Conservation (phyloP, 306 rosid species). For the Cucumis hystrix region DNA sequence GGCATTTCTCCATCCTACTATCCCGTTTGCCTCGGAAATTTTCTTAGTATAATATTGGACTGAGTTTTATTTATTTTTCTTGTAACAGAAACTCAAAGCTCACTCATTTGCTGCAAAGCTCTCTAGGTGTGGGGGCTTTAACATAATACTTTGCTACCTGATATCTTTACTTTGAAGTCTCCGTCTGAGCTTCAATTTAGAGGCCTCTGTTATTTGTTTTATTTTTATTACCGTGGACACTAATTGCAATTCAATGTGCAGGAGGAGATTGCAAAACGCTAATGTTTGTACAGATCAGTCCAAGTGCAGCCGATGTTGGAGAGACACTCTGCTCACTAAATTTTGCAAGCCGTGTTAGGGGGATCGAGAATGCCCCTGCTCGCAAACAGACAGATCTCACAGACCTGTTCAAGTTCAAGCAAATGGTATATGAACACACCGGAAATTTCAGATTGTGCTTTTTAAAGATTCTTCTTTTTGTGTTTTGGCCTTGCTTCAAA, state of each 20-base stretch:
- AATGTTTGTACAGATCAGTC: slow-evolving; percentile 95
- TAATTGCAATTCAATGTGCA: slow-evolving; percentile 24
- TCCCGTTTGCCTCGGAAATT: neutral
- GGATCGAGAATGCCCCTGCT: slow-evolving; percentile 82
- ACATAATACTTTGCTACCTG: neutral
- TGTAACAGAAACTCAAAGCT: slow-evolving; percentile 83
- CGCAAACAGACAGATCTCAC: slow-evolving; percentile 75
- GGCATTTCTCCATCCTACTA: slow-evolving; percentile 30
- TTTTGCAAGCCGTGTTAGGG: slow-evolving; percentile 86
- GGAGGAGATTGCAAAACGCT: slow-evolving; percentile 98
- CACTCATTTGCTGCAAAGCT: slow-evolving; percentile 91
- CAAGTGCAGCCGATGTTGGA: slow-evolving; percentile 65
- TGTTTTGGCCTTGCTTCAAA: neutral
- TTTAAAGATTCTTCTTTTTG: neutral
- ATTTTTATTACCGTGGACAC: neutral
- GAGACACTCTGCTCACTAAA: slow-evolving; percentile 89
- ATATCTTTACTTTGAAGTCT: neutral
- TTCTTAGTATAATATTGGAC: slow-evolving; percentile 12
- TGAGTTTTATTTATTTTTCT: slow-evolving; percentile 8
- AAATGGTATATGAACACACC: slow-evolving; percentile 51
- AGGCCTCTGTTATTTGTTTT: neutral
- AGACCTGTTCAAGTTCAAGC: slow-evolving; percentile 83
- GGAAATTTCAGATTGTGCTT: neutral
- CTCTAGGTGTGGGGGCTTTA: slow-evolving; percentile 45
- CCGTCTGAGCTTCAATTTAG: neutral